Base-by-base conservation (phyloP, 352 stramenopile species). In the Detonula confervacea region DNA sequence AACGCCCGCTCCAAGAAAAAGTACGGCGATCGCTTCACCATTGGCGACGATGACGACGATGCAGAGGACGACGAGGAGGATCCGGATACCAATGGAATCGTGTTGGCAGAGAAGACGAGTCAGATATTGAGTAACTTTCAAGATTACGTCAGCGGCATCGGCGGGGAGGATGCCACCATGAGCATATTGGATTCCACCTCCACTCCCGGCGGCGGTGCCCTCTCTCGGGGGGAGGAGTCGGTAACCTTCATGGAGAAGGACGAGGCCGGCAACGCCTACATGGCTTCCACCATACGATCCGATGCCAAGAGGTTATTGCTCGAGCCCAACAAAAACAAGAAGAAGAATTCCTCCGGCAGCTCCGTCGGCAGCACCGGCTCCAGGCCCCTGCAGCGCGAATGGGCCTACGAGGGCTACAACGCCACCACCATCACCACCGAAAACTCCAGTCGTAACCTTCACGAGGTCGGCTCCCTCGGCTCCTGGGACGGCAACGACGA, bases 71-170 rank as follows among this genome's bases (percentile, higher is more conserved):
- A 16, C 24, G 30, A 65, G 8, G 24, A 11, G 11, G 63, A 39
- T 2, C 46, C 7, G 27, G 5, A 47, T 1, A n/a, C n/a, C 4
- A 24, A 16, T 27, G 35, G 33, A 2, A 69, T 67, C 7, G 44
- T 29, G 12, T 29, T 73, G 20, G 63, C 63, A 14, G 63, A 73
- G 63, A 33, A 29, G 63, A 73, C 63, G 7, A 47, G 20, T 7
- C 49, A 61, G 42, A 73, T 73, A 2, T 29, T 73, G 5, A 65
- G 16, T 20, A 73, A 73, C n/a, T 73, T 73, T 46, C 39, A 73
- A 29, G 63, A 73, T 1, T 73, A 73, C 25, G 63, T 73, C 14
- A 46, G 20, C 2, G 63, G 63, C 2, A 73, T 73, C 1, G 63
- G 63, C 14, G 46, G 25, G 7, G 33, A 9, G 11, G 49, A 24